Base-by-base conservation (phyloP, 352 stramenopile species). In the Phytophthora litchii region DNA sequence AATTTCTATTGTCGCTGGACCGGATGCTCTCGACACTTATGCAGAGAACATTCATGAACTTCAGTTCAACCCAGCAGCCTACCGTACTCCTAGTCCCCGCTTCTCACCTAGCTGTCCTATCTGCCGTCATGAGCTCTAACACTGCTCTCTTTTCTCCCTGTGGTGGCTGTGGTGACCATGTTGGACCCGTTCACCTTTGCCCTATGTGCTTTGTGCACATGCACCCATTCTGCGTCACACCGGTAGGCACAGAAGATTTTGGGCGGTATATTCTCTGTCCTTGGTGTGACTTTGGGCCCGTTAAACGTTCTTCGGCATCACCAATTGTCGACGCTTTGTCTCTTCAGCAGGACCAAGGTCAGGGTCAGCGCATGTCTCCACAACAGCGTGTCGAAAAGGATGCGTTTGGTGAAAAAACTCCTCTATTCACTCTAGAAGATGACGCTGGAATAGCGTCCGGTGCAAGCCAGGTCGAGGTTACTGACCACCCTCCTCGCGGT, bases 161-260 rank as follows among this genome's bases (percentile, higher is more conserved):
- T 49, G 50, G 38, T 8, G 50, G 50, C 13, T 58, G 37, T 10
- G 50, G 38, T 11, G 2, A 34, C 6, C 6, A 20, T 10, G 51
- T 60, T 19, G 40, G 51, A 20, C 12, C 17, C 8, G 31, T 60
- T 27, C 41, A 60, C 3, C 16, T 11, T 16, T 60, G 41, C 25
- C 51, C 41, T 9, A 31, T 12, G 17, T 60, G 40, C 20, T 37
- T n/a, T 29, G 40, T 16, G 0, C 40, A 51, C 16, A 60, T 50
- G 51, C 41, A 60, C 27, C 40, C 41, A 3, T 60, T 59, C 17
- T 60, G 51, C 5, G 41, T 40, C 3, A 35, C 13, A 1, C 41
- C 51, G n/a, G 32, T 60, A 12, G 40, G 51, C 4, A 2, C 35
- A 8, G 40, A 60, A 29, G 31, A 29, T 5, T 60, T 20, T 36